Evolutionary conservation across 2,329 filamentous ascomycete genomes (phyloP).

Genomic region (Phyllosticta citribraziliensis): DNA sequence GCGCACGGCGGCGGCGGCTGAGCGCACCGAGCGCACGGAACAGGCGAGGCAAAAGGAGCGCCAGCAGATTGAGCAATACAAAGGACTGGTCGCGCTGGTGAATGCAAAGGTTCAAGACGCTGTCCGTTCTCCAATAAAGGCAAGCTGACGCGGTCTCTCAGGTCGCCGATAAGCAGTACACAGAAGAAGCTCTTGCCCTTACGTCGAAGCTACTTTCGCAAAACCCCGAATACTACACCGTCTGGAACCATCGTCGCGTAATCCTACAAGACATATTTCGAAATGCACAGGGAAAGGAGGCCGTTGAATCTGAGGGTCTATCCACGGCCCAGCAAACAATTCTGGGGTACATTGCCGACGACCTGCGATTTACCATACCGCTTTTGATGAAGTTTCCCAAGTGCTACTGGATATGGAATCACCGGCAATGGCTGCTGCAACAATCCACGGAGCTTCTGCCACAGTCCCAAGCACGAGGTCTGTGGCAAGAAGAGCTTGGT

Average conservation of each 20-base stretch:
- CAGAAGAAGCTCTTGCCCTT: constrained; percentile 51
- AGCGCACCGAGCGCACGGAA: constrained; percentile 47
- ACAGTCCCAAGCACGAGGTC: constrained; percentile 42
- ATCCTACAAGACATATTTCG: constrained; percentile 53
- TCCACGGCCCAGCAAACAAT: constrained; percentile 14
- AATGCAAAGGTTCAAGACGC: constrained; percentile 47
- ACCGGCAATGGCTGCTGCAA: constrained; percentile 74
- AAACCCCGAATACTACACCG: constrained; percentile 83
- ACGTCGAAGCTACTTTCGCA: constrained; percentile 63
- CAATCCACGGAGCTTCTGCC: constrained; percentile 59
- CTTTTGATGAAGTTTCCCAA: constrained; percentile 82
- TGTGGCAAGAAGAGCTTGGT: constrained; percentile 79
- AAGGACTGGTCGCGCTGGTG: constrained; percentile 57
- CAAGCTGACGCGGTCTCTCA: constrained; percentile 14
- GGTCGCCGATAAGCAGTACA: constrained; percentile 40
- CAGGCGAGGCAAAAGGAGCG: constrained; percentile 62
- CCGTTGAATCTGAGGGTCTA: constrained; percentile 26
- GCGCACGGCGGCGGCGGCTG: constrained; percentile 44
- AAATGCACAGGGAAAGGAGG: constrained; percentile 18
- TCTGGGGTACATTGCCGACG: constrained; percentile 53
- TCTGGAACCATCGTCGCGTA: constrained; percentile 80
- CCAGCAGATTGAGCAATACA: constrained; percentile 68
- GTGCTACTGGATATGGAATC: constrained; percentile 99
- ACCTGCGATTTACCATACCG: constrained; percentile 74
- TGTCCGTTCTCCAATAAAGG: not conserved